Base-by-base conservation (phyloP, 345 rosid species). In the Citrus trifoliata region DNA sequence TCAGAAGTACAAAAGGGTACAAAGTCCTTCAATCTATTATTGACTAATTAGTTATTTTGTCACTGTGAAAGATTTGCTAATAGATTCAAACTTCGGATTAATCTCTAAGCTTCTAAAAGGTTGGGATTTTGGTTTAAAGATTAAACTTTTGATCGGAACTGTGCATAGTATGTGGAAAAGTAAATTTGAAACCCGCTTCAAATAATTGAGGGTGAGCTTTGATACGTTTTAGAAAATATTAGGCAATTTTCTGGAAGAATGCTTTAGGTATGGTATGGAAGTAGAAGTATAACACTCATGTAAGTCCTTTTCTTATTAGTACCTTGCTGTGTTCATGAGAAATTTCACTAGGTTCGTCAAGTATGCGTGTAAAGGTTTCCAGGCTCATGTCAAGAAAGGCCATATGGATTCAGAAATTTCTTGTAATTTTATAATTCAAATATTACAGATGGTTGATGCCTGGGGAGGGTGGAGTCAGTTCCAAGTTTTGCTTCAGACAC, bases 401-500 rank as follows among this genome's bases (percentile, higher is more conserved):
- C 18, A 19, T 48, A 28, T 51, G 22, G 37, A 27, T 61, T 69
- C 33, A 38, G 33, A 58, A 65, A 27, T 74, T 10, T 64, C 27
- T 42, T 27, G 21, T 9, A 65, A 6, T 53, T 10, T 63, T 59
- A 65, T 65, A 48, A 53, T 27, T 21, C 33, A 30, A 70, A 37
- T 61, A 40, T 82, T 71, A 68, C 88, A 95, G 98, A 92, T 93
- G 97, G 91, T 93, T 77, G 98, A 95, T 89, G 94, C 97, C 22
- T 93, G 98, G 98, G 98, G 98, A 92, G 98, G 97, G 58, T 95
- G 98, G 98, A 81, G 86, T 84, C 90, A 80, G 27, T 95, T 95
- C 83, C 98, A 95, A 90, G 85, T 73, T 75, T 81, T 95, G 80
- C 93, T 93, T 76, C 83, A 84, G 83, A 90, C 93, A 5, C 89